A percentile compares a stretch with the other conserved stretches of the same genome.
Evolutionary conservation across 2,329 filamentous ascomycete genomes (phyloP).

Genomic region (Colletotrichum chrysophilum): DNA sequence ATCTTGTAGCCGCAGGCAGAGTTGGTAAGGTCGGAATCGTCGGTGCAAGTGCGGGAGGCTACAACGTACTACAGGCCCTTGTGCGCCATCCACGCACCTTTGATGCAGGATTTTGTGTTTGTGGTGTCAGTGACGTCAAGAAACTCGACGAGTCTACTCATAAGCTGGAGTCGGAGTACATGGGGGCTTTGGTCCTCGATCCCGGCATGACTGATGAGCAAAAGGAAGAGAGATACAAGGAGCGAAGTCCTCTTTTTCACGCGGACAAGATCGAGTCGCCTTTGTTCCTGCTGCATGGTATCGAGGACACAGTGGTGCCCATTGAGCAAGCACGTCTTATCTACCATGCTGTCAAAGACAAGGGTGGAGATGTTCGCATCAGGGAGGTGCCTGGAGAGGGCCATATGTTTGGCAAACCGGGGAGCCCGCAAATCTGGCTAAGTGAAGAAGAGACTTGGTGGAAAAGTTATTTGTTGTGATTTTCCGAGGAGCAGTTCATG

Average conservation of each 20-base stretch:
- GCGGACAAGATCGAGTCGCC: constrained; percentile 53
- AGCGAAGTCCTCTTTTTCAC: constrained; percentile 54
- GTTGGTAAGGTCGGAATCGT: constrained; percentile 51
- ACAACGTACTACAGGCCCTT: constrained; percentile 55
- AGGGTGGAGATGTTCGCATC: constrained; percentile 49
- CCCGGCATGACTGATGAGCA: constrained; percentile 39
- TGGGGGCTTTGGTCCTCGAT: constrained; percentile 47
- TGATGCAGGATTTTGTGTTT: constrained; percentile 53
- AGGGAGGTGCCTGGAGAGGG: constrained; percentile 55
- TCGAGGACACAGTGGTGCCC: constrained; percentile 62
- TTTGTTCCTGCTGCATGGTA: constrained; percentile 62
- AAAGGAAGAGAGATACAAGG: constrained; percentile 44
- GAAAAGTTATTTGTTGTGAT: constrained; percentile 40
- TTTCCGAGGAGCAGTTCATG: too few relatives aligned
- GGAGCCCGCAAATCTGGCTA: constrained; percentile 43
- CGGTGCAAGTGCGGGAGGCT: constrained; percentile 58
- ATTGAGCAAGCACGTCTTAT: constrained; percentile 61
- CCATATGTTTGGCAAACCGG: constrained; percentile 50
- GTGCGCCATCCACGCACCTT: constrained; percentile 51
- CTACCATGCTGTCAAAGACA: constrained; percentile 45
- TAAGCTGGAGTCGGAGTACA: constrained; percentile 61
- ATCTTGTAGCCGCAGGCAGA: constrained; percentile 40
- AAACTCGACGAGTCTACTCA: constrained; percentile 53
- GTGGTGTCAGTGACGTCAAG: constrained; percentile 56
- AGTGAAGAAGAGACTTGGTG: constrained; percentile 54